phyloP scores from a whole-genome alignment of 2,329 filamentous ascomycete genomes.

The Zymoseptoria tritici region DNA sequence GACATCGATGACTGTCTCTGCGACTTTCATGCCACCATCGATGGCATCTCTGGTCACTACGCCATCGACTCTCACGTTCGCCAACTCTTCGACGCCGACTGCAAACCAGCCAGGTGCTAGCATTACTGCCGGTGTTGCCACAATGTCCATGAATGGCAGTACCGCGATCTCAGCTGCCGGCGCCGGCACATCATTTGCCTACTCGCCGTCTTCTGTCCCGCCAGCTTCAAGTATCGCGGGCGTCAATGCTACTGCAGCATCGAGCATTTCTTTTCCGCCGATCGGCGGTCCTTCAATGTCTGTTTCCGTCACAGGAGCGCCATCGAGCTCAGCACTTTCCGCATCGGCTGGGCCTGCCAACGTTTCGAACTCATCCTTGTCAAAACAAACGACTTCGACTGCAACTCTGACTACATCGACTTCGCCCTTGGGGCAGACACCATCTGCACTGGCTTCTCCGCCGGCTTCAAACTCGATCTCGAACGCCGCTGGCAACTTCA shows the following conservation, averaged over 20 bases:
- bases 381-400: neutral
- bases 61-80: neutral
- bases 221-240: neutral
- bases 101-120: neutral
- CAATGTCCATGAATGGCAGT: neutral
- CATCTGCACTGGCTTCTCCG: neutral
- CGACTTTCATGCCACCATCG: neutral
- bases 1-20: neutral
- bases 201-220: neutral
- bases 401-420: neutral
- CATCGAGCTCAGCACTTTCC: neutral
- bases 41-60: neutral
- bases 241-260: neutral
- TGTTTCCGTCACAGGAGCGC: neutral
- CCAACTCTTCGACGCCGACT: neutral
- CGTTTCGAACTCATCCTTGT: neutral
- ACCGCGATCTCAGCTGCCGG: neutral
- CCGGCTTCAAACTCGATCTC: neutral
- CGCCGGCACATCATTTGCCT: neutral
- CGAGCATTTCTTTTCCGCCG: neutral
- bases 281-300: neutral
- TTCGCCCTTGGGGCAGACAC: neutral
- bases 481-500: constrained; percentile 1
- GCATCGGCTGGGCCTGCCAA: neutral
- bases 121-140: neutral